phyloP scores from a whole-genome alignment of 805 yeast species.

The Lipomyces anomalus region DNA sequence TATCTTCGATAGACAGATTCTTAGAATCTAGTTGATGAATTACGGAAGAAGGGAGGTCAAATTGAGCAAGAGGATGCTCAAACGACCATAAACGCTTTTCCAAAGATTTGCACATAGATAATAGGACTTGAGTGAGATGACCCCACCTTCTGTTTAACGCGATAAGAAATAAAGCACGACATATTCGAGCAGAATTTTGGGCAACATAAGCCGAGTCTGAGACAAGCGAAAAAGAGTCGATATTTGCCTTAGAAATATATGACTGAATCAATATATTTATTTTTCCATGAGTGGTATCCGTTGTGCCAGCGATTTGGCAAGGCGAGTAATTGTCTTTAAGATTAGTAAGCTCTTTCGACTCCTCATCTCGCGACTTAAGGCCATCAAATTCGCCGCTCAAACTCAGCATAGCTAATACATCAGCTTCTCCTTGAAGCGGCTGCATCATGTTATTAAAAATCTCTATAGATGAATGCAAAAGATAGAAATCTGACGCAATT shows the following conservation, averaged over 20 bases:
- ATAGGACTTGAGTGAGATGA: slow-evolving; percentile 59
- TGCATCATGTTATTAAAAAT: slow-evolving; percentile 78
- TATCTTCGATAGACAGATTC: slow-evolving; percentile 49
- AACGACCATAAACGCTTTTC: slow-evolving; percentile 83
- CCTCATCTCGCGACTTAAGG: slow-evolving; percentile 84
- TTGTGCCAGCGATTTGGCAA: slow-evolving; percentile 76
- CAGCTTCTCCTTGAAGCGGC: slow-evolving; percentile 88
- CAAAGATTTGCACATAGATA: slow-evolving; percentile 79
- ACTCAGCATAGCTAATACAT: slow-evolving; percentile 77
- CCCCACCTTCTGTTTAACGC: slow-evolving; percentile 94
- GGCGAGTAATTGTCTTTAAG: slow-evolving; percentile 48
- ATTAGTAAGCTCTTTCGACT: slow-evolving; percentile 61
- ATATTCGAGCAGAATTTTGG: slow-evolving; percentile 88
- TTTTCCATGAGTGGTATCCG: slow-evolving; percentile 75
- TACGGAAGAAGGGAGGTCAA: slow-evolving; percentile 59
- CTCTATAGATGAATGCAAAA: slow-evolving; percentile 79
- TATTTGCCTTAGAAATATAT: slow-evolving; percentile 66
- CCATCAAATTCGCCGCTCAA: slow-evolving; percentile 93
- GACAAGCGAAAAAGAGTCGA: slow-evolving; percentile 72
- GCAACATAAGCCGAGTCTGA: slow-evolving; percentile 93
- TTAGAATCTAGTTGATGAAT: slow-evolving; percentile 56
- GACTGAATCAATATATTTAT: slow-evolving; percentile 85
- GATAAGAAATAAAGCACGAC: slow-evolving; percentile 82
- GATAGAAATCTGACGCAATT: slow-evolving; percentile 88
- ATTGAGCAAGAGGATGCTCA: slow-evolving; percentile 84